Evolutionary conservation across 805 yeast genomes (phyloP).

Genomic region (Spathaspora passalidarum): DNA sequence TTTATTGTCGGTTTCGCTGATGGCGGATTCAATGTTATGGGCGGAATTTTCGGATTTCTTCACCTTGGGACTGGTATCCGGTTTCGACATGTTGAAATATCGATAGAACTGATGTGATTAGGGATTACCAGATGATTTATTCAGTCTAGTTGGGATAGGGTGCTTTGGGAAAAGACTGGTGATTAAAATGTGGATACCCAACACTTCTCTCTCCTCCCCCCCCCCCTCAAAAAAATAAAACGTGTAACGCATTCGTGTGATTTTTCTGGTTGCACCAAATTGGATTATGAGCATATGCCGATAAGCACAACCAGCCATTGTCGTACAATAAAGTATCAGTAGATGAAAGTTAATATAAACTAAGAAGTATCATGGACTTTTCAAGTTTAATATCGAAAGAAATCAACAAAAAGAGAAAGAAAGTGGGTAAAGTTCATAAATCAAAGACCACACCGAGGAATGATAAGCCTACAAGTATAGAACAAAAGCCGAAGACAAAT

Average conservation of each 20-base stretch:
- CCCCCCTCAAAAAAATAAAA: background rate
- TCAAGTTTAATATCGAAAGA: conserved; percentile 45
- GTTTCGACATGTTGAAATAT: background rate
- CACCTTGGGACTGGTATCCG: background rate
- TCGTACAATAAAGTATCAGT: background rate
- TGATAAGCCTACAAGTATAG: conserved; percentile 8
- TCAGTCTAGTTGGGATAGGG: too few relatives aligned
- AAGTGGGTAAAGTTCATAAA: conserved; percentile 12
- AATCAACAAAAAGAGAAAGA: conserved; percentile 43
- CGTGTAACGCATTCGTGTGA: background rate
- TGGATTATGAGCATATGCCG: background rate
- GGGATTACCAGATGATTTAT: too few relatives aligned
- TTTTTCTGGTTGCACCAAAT: too few relatives aligned
- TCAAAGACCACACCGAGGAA: conserved; percentile 7
- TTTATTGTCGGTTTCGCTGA: background rate
- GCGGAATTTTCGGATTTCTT: background rate
- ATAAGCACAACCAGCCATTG: background rate
- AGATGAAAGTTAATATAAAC: background rate
- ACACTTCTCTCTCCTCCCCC: background rate
- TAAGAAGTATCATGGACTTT: conserved; percentile 40
- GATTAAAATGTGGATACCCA: background rate
- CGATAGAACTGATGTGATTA: background rate
- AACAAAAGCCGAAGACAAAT: conserved; percentile 6
- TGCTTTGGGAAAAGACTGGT: too few relatives aligned
- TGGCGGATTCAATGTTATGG: background rate